Conservation (phyloP, 2,329 filamentous ascomycete genomes). For the Calonectria pauciramosa region DNA sequence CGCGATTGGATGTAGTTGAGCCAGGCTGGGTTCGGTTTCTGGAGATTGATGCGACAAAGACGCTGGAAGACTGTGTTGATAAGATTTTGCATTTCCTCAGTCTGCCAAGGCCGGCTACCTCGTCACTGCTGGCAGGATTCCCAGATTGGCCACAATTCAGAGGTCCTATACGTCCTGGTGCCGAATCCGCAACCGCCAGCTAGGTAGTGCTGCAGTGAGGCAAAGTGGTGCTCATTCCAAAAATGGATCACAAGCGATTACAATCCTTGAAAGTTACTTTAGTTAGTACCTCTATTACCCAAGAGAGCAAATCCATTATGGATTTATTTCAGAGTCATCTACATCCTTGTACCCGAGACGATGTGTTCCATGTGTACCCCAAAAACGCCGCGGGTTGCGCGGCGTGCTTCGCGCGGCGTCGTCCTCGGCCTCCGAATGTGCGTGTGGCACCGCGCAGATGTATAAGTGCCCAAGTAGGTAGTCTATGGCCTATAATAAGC, state of each 20-base stretch:
- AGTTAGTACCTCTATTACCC: too few relatives aligned
- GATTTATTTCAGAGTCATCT: not conserved
- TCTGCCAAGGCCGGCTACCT: too few relatives aligned
- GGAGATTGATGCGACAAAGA: not conserved
- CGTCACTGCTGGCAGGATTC: too few relatives aligned
- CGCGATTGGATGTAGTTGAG: not conserved
- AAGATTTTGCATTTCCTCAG: not conserved
- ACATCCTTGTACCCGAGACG: not conserved
- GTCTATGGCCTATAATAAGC: not conserved
- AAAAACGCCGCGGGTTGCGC: not conserved
- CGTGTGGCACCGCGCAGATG: not conserved
- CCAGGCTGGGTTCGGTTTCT: not conserved
- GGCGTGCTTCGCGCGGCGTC: not conserved
- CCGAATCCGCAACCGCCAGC: too few relatives aligned
- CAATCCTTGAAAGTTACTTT: too few relatives aligned
- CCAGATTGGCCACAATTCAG: too few relatives aligned
- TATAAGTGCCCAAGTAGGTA: not conserved
- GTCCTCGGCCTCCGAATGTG: not conserved
- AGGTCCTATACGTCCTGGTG: too few relatives aligned
- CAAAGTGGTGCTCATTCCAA: too few relatives aligned
- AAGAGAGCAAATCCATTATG: too few relatives aligned
- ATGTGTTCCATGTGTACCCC: not conserved
- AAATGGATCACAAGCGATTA: not conserved
- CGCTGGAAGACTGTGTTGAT: not conserved
- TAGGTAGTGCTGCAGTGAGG: too few relatives aligned